Evolutionary conservation across 2,329 filamentous ascomycete genomes (phyloP), one percentile per base, ranked within the genome.

Genomic region (Pestalotiopsis sp.): DNA sequence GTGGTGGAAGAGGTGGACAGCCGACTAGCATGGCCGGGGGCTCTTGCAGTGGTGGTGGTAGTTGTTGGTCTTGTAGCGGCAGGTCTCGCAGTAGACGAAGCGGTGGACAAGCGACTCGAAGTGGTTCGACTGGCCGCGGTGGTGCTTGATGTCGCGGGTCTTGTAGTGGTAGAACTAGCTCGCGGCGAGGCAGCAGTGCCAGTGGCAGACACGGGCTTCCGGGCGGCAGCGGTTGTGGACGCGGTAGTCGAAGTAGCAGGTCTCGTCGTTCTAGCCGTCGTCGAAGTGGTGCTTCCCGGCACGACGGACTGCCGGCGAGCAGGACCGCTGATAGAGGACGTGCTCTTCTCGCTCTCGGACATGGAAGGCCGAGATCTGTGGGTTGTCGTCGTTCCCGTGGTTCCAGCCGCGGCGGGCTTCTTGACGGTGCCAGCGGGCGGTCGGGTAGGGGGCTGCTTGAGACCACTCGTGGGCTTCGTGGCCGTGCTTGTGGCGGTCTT

Each of bases 261-360:
- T 69, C 79, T 80, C 52, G 82, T 77, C 20, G 78, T 74, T 49
- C 79, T 75, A 56, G 75, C 71, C 12, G 64, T 72, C 4, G 80
- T 70, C 69, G 64, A 39, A 25, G 80, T 79, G 69, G 80, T 82
- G 27, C 52, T 60, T 41, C 81, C 80, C 68, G 81, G 77, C 27
- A 83, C 76, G n/a, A 81, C 78, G 67, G 83, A 86, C 20, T 82
- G 79, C 71, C 84, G 81, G 64, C 84, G 80, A 20, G 82, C 77
- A 27, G 81, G 77, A 49, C 80, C 77, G 6, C 79, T 79, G 69
- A 82, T 74, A 25, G 75, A 77, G 3, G 82, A 76, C 74, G 81
- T 85, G 78, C 82, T 85, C 70, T 76, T 77, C 69, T 87, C 85
- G 72, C 86, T 85, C 70, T 86, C 85, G 67, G 84, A 85, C 64